Percentiles rank a stretch among this genome's conserved stretches.
Evolutionary conservation across 169 alveolate species (phyloP).

Genomic region (Plasmodium sp.): DNA sequence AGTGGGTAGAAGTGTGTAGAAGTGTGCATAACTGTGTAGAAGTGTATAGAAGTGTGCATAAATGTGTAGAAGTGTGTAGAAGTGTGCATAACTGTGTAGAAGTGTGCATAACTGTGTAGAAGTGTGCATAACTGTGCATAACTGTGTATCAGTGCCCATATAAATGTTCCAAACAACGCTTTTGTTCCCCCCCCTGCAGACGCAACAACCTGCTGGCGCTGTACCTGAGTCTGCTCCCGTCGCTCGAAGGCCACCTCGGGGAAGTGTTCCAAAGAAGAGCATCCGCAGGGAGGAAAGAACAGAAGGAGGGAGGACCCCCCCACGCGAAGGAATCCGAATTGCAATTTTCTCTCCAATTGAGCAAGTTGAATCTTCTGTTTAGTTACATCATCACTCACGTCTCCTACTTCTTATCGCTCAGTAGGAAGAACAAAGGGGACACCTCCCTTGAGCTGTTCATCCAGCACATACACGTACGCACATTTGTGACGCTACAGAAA

Average conservation of each 20-base stretch:
- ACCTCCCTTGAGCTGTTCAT: background rate
- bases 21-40: background rate
- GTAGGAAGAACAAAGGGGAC: background rate
- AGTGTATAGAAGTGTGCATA: too few species aligned
- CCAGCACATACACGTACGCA: slow-evolving; percentile 22
- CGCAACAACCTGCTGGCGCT: background rate
- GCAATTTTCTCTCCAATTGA: background rate
- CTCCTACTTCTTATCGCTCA: slow-evolving; percentile 35
- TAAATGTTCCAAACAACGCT: background rate
- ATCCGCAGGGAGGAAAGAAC: background rate
- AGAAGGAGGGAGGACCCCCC: too few species aligned
- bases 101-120: background rate
- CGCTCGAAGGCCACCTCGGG: background rate
- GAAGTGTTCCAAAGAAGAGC: background rate
- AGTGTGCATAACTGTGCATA: too few species aligned
- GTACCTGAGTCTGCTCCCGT: slow-evolving; percentile 10
- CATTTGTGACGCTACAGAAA: slow-evolving; percentile 34
- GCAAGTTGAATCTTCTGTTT: background rate
- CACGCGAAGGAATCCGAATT: background rate
- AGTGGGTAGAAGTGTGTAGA: background rate
- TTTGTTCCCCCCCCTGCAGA: background rate
- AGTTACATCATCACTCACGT: slow-evolving; percentile 47
- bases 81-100: background rate
- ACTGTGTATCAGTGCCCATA: background rate
- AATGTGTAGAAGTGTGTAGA: background rate